Evolutionary conservation across 2,329 filamentous ascomycete genomes (phyloP).

Genomic region (Chaetoscypha palmicola): DNA sequence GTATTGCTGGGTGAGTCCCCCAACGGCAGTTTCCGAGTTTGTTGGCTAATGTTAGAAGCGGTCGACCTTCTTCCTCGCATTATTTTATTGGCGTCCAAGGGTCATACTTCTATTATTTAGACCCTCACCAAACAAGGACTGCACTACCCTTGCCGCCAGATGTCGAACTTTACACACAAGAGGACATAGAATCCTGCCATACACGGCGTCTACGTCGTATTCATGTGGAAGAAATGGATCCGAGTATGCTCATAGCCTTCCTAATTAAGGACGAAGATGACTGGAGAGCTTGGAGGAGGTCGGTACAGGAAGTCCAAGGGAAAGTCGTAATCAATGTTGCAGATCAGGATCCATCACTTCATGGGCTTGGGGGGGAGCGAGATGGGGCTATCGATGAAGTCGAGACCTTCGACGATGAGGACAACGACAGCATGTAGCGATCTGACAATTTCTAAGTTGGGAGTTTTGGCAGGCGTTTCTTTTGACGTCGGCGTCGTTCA

Average conservation of each 20-base stretch:
- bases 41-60: slow-evolving; percentile 43
- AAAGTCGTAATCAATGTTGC: slow-evolving; percentile 84
- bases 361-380: slow-evolving; percentile 50
- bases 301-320: slow-evolving; percentile 67
- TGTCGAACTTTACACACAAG: slow-evolving; percentile 52
- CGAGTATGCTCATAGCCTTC: slow-evolving; percentile 95
- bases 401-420: slow-evolving; percentile 74
- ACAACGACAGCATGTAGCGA: slow-evolving; percentile 35
- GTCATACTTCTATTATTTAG: slow-evolving; percentile 83
- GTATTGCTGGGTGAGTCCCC: slow-evolving; percentile 73
- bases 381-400: slow-evolving; percentile 81
- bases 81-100: slow-evolving; percentile 70
- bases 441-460: not conserved
- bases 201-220: slow-evolving; percentile 77
- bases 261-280: slow-evolving; percentile 76
- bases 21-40: not conserved
- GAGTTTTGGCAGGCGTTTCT: no score
- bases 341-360: slow-evolving; percentile 55
- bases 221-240: slow-evolving; percentile 88
- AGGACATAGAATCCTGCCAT: slow-evolving; percentile 79
- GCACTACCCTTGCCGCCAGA: slow-evolving; percentile 59
- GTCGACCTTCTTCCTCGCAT: slow-evolving; percentile 74
- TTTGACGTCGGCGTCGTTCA: no score
- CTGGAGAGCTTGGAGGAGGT: slow-evolving; percentile 73
- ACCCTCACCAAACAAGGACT: slow-evolving; percentile 80